Conservation (phyloP, 306 rosid genomes). For the Begonia masoniana region DNA sequence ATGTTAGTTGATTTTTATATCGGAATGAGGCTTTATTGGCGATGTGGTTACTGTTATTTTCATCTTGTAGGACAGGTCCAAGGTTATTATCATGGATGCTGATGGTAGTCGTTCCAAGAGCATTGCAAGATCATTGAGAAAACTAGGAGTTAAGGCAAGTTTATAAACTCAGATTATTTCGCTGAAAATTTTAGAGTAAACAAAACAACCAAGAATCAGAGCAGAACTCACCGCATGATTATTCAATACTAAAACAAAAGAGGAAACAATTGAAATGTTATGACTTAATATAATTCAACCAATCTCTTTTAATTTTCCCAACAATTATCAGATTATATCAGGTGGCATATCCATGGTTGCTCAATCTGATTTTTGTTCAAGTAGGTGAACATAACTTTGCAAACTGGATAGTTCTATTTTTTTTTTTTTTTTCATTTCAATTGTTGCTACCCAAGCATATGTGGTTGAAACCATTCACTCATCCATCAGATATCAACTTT, state of each 20-base stretch:
- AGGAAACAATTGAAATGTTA: too few relatives aligned
- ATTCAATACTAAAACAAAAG: too few relatives aligned
- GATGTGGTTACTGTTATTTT: constrained; percentile 32
- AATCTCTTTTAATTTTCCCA: too few relatives aligned
- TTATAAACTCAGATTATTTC: constrained; percentile 3
- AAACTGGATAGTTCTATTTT: too few relatives aligned
- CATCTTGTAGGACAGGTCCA: constrained; percentile 86
- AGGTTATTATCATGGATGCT: constrained; percentile 82
- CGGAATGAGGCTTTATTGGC: constrained; percentile 25
- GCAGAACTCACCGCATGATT: background rate
- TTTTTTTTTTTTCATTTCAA: too few relatives aligned
- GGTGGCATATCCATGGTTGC: too few relatives aligned
- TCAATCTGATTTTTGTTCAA: too few relatives aligned
- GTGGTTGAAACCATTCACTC: background rate
- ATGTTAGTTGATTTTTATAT: background rate
- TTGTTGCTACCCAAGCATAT: too few relatives aligned
- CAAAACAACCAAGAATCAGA: background rate
- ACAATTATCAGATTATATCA: too few relatives aligned
- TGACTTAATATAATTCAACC: too few relatives aligned
- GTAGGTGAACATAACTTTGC: too few relatives aligned
- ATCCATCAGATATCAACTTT: too few relatives aligned
- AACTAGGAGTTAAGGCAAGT: constrained; percentile 78
- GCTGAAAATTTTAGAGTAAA: background rate
- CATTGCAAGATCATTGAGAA: constrained; percentile 82
- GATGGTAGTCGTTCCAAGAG: constrained; percentile 74